Evolutionary conservation across 2,329 filamentous ascomycete genomes (phyloP).

Genomic region (Aciculosporium take): DNA sequence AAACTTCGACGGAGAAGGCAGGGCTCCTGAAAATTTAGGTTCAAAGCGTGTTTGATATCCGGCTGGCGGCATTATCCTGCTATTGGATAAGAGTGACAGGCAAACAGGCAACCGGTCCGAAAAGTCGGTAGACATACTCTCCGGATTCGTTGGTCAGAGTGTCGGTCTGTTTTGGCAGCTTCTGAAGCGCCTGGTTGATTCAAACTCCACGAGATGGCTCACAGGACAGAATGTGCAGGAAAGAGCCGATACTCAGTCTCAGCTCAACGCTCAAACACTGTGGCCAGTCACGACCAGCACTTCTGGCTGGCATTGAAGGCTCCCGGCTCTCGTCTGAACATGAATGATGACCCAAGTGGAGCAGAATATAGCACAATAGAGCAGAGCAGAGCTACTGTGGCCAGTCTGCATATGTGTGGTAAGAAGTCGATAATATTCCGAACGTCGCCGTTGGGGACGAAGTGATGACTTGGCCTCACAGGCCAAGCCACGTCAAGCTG

Average conservation of each 20-base stretch:
- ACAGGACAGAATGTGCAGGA: neutral
- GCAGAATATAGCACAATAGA: neutral
- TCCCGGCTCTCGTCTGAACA: neutral
- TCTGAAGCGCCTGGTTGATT: neutral
- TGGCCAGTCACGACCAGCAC: neutral
- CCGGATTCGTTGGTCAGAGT: neutral
- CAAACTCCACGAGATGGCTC: neutral
- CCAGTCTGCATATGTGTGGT: neutral
- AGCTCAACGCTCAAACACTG: neutral
- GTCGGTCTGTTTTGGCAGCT: neutral
- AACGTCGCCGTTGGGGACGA: neutral
- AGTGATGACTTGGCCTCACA: neutral
- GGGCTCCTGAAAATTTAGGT: neutral
- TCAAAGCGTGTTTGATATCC: conserved; percentile 4
- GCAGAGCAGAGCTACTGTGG: neutral
- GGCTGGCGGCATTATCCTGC: conserved; percentile 6
- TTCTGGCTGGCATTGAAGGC: neutral
- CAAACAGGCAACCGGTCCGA: conserved; percentile 8
- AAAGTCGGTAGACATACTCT: conserved; percentile 6
- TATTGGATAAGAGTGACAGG: conserved; percentile 4
- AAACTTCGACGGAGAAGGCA: conserved; percentile 2
- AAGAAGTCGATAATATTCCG: neutral
- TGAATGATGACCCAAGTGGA: neutral
- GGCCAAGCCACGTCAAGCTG: conserved; percentile 5
- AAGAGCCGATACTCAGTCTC: neutral